Evolutionary conservation across 1,284 basidiomycete species (phyloP).

Genomic region (Mycena sp.): DNA sequence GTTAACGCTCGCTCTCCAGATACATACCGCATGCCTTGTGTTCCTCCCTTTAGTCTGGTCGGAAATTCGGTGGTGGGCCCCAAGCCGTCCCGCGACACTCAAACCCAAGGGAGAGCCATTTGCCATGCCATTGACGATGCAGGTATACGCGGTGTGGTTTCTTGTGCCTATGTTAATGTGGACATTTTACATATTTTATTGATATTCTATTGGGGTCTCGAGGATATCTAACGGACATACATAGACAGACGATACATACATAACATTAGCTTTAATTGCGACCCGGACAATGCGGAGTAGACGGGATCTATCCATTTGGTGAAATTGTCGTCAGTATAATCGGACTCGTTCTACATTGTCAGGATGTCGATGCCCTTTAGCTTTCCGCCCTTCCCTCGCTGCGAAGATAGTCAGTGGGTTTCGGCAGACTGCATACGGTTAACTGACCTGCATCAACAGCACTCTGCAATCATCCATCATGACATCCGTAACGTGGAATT

Average conservation of each 20-base stretch:
- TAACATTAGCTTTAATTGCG: too few relatives aligned
- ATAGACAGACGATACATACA: neutral
- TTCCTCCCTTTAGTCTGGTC: slow-evolving; percentile 87
- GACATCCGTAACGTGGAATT: slow-evolving; percentile 57
- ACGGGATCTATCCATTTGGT: too few relatives aligned
- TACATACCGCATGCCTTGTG: slow-evolving; percentile 88
- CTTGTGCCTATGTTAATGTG: too few relatives aligned
- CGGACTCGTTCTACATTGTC: slow-evolving; percentile 22
- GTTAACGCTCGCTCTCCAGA: slow-evolving; percentile 54
- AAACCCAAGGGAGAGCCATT: neutral
- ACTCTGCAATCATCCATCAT: slow-evolving; percentile 64
- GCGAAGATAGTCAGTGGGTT: neutral
- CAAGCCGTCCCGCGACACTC: slow-evolving; percentile 30
- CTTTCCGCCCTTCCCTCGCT: slow-evolving; percentile 27
- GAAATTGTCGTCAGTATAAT: neutral
- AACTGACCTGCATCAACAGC: slow-evolving; percentile 53
- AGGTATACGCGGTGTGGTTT: neutral
- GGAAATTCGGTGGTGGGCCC: slow-evolving; percentile 58
- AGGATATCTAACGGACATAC: neutral
- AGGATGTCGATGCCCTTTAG: slow-evolving; percentile 31
- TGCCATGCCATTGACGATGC: neutral
- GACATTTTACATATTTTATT: too few relatives aligned
- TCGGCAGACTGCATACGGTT: too few relatives aligned
- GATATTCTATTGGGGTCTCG: slow-evolving; percentile 54
- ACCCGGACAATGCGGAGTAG: too few relatives aligned